Evolutionary conservation across 352 stramenopile species (phyloP), one percentile per base, ranked within the genome.

Genomic region (Lagenidium giganteum): DNA sequence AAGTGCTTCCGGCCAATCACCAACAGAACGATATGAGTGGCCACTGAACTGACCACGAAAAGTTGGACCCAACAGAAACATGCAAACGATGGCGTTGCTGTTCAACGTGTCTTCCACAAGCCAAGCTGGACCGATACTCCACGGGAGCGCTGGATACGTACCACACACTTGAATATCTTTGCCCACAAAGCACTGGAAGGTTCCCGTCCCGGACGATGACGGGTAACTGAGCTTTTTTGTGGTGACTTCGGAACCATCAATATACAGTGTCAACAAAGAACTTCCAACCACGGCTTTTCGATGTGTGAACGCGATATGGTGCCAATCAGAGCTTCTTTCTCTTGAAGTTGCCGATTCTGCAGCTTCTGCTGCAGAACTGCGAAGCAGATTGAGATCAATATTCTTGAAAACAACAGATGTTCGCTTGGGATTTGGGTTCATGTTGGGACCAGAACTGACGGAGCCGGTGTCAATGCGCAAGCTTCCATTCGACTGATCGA

Each of bases 241-340:
- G 25, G 56, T 58, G n/a, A 83, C 41, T 50, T 86, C 73, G 2
- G 44, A 54, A 13, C 73, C 73, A 33, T 86, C 73, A 20, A 86
- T 64, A 27, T 78, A 86, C 1, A 83, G 54, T 8, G 73, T 80
- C 18, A 83, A 41, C 7, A 70, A 34, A 2, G 73, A 86, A 21
- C 60, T 86, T 3, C 73, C 73, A 5, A 86, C 56, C 1, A 83
- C 67, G 13, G 60, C 32, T 52, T 77, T 81, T 9, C 67, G 67
- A 22, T 86, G 73, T 5, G 70, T 80, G n/a, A 86, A 75, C n/a
- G 64, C 63, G 14, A 86, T 57, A 28, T 86, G 73, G 28, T 83
- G 70, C 73, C 73, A 86, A 21, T 79, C 61, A 21, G 54, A n/a
- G n/a, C n/a, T 38, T 77, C 64, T 18, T 27, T 45, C 16, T 38